Percentiles rank a stretch among this genome's conserved stretches.
Evolutionary conservation across 495 filamentous ascomycete genomes (phyloP).

Genomic region (Penicillium fimorum): DNA sequence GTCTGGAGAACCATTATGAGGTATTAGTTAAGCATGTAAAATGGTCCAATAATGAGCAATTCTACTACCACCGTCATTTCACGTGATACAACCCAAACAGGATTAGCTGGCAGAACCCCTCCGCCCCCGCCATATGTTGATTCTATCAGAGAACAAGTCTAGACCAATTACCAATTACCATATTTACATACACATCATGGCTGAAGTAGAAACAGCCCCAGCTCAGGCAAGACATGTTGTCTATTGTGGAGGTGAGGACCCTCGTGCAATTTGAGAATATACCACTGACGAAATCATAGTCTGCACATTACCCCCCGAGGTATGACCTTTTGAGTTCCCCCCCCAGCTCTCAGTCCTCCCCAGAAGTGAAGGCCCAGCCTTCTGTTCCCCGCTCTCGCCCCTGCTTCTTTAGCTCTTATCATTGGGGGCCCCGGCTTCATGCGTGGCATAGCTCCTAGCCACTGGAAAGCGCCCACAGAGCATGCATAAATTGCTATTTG

Average conservation of each 20-base stretch:
- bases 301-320: slow-evolving; percentile 91
- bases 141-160: slow-evolving; percentile 1
- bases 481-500: background rate
- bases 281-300: slow-evolving; percentile 52
- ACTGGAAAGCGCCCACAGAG: slow-evolving; percentile 1
- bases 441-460: slow-evolving; percentile 6
- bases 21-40: background rate
- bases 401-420: slow-evolving; percentile 4
- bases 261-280: background rate
- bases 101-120: slow-evolving; percentile 11
- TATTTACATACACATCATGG: slow-evolving; percentile 29
- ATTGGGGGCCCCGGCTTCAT: background rate
- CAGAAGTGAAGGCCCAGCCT: background rate
- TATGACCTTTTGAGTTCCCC: slow-evolving; percentile 44
- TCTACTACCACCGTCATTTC: background rate
- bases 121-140: slow-evolving; percentile 9
- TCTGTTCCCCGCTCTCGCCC: slow-evolving; percentile 2
- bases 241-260: slow-evolving; percentile 74
- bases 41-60: background rate
- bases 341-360: background rate
- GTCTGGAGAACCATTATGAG: background rate
- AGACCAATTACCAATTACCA: background rate
- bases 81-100: slow-evolving; percentile 7
- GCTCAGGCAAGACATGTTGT: slow-evolving; percentile 62
- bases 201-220: slow-evolving; percentile 38